Base-by-base conservation (phyloP, 1,284 basidiomycete species). In the Gymnopus androsaceus region DNA sequence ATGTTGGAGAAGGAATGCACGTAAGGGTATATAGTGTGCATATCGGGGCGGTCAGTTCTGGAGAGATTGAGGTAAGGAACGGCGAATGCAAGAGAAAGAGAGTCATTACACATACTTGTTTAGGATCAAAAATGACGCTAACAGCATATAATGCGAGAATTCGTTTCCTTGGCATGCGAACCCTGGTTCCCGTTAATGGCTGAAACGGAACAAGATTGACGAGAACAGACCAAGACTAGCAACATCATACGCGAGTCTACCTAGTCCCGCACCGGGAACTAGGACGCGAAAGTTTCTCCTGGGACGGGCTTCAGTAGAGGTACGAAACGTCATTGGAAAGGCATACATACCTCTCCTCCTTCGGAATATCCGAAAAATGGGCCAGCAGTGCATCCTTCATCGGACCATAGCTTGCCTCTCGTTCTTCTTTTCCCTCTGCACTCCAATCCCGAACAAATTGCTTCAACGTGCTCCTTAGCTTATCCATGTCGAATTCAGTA, bases 371-470 rank as follows among this genome's bases (percentile, higher is more conserved):
- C 4, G 77, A 69, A 62, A 87, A 94, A 66, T 87, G 75, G n/a
- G 74, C 66, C 4, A 90, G 67, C 1, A 97, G 73, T 0, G 90
- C 90, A 3, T 86, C 82, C 58, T 88, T 84, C 67, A 95, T 88
- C 0, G 94, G 94, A 25, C 74, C 73, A 67, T 96, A 97, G 62
- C 86, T 88, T 1, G 79, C 69, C 47, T 91, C 85, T 17, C 94
- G 83, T 68, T 97, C 94, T 1, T 72, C 67, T 58, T 77, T 78
- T 0, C 94, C 94, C 89, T 93, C 55, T 14, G 11, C 80, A 55
- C 89, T 90, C 94, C 94, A 97, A 65, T 96, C 94, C 12, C 94
- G 81, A 8, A 94, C 94, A 54, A 95, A 88, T 63, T 95, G 93
- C 65, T 95, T 92, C 37, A 97, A 72, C 0, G 93, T 95, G 65